phyloP scores from a whole-genome alignment of 2,329 filamentous ascomycete species.

The Colletotrichum eremochloae region DNA sequence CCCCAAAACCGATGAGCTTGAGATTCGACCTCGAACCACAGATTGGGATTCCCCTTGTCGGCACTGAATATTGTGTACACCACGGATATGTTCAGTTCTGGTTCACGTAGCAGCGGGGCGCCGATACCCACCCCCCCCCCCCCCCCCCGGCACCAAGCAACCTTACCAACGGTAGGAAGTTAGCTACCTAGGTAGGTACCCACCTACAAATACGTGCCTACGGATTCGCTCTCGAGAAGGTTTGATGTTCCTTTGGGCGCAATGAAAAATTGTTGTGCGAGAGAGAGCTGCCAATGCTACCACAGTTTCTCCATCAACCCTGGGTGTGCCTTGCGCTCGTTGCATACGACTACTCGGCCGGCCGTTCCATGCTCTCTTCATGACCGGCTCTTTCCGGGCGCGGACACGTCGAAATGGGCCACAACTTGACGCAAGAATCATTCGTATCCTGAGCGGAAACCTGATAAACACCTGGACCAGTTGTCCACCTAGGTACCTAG shows the following conservation, averaged over 20 bases:
- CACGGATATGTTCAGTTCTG: background rate
- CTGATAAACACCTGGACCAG: background rate
- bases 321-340: too few species aligned
- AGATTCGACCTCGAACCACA: conserved; percentile 28
- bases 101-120: conserved; percentile 31
- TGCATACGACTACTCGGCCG: background rate
- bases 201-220: too few species aligned
- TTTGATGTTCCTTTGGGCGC: background rate
- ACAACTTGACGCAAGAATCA: background rate
- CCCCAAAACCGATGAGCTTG: background rate
- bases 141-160: background rate
- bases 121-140: conserved; percentile 2
- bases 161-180: background rate
- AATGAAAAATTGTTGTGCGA: background rate
- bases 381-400: background rate
- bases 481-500: background rate
- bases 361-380: background rate
- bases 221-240: background rate
- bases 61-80: too few species aligned
- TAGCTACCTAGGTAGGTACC: background rate
- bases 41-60: conserved; percentile 15
- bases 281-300: background rate
- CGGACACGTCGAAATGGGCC: background rate
- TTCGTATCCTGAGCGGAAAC: background rate
- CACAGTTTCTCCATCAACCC: background rate